Evolutionary conservation across 805 yeast species (phyloP).

Genomic region (Sungouiella blattae): DNA sequence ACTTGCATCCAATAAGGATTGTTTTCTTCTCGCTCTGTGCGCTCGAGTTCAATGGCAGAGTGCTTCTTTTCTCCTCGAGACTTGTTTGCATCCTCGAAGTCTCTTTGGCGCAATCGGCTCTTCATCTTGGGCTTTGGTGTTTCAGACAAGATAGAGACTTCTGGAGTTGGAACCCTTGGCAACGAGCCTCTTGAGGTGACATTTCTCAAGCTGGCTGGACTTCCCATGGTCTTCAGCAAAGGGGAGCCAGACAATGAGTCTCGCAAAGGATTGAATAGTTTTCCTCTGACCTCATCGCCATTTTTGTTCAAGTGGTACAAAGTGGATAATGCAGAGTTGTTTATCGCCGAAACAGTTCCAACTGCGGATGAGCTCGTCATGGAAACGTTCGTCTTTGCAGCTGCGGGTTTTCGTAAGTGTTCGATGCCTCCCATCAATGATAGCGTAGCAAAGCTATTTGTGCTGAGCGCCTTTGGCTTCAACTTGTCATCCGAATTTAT

Average conservation of each 20-base stretch:
- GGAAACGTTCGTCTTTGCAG: slow-evolving; percentile 15
- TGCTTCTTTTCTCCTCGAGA: slow-evolving; percentile 5
- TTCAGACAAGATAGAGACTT: neutral
- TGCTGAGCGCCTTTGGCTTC: neutral
- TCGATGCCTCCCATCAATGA: slow-evolving; percentile 22
- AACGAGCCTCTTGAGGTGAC: neutral
- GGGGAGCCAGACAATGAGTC: slow-evolving; percentile 1
- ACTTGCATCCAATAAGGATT: slow-evolving; percentile 33
- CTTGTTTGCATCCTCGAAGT: neutral
- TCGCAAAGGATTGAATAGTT: neutral
- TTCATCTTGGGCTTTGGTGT: neutral
- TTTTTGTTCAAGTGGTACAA: slow-evolving; percentile 34
- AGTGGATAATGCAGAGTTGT: slow-evolving; percentile 35
- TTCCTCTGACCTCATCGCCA: slow-evolving; percentile 8
- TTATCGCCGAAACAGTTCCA: slow-evolving; percentile 33
- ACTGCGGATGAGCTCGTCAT: slow-evolving; percentile 32
- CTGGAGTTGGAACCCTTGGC: neutral
- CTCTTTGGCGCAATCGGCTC: neutral
- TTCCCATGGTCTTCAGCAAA: neutral
- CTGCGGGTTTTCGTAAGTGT: neutral
- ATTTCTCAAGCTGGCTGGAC: slow-evolving; percentile 2
- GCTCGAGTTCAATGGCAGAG: slow-evolving; percentile 10
- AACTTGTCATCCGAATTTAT: neutral
- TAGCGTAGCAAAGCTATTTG: slow-evolving; percentile 21
- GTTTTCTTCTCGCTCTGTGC: slow-evolving; percentile 10